These are phyloP conservation scores for Ganoderma sinense DNA, from an alignment of 1,284 basidiomycete genomes.

Conservation along the genomic window DNA sequence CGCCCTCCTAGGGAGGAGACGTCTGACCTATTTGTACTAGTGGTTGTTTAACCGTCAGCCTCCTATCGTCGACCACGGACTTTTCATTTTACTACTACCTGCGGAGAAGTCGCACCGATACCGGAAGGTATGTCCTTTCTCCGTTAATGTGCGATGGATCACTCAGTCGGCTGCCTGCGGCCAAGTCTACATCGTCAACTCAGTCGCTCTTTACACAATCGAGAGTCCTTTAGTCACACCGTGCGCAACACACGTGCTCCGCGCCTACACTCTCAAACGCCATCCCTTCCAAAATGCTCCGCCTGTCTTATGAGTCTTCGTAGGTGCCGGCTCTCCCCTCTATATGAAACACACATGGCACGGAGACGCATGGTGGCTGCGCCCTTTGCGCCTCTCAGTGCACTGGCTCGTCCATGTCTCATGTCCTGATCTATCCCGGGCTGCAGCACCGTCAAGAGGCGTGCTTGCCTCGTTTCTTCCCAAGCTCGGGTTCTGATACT, in stretches of 20 bases:
- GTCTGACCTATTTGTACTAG: too few relatives aligned
- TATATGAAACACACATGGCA: constrained; percentile 18
- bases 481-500: constrained; percentile 14
- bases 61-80: too few relatives aligned
- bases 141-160: constrained; percentile 19
- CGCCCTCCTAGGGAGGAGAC: too few relatives aligned
- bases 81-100: background rate
- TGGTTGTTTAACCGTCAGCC: too few relatives aligned
- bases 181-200: constrained; percentile 32
- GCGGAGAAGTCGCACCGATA: constrained; percentile 21
- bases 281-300: constrained; percentile 26
- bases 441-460: constrained; percentile 35
- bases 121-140: constrained; percentile 18
- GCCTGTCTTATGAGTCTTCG: background rate
- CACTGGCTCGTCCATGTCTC: constrained; percentile 33
- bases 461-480: constrained; percentile 28
- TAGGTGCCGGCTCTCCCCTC: constrained; percentile 13
- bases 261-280: constrained; percentile 11
- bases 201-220: constrained; percentile 33
- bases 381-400: constrained; percentile 12
- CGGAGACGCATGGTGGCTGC: constrained; percentile 20
- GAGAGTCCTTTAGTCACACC: constrained; percentile 35
- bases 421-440: constrained; percentile 35
- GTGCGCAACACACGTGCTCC: constrained; percentile 22
- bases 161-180: constrained; percentile 12